phyloP scores from a whole-genome alignment of 75 land plant species.

The Larix kaempferi region DNA sequence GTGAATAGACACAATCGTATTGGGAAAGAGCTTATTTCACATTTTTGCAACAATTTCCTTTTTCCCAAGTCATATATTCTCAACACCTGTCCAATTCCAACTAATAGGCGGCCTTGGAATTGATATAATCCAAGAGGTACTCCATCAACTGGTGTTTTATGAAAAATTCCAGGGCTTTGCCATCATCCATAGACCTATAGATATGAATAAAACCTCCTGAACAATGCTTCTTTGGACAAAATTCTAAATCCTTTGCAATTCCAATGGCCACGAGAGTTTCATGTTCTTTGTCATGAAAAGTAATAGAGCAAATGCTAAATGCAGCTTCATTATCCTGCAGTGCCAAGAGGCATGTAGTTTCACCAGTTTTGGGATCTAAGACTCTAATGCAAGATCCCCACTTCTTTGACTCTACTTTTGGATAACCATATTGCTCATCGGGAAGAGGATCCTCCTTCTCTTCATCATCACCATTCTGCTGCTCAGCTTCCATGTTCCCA shows the following conservation, averaged over 20 bases:
- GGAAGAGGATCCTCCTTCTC: constrained; percentile 80
- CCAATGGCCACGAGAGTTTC: constrained; percentile 92
- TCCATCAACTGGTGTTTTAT: constrained; percentile 97
- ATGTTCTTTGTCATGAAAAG: constrained; percentile 89
- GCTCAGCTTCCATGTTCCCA: constrained; percentile 63
- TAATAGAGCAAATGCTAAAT: constrained; percentile 86
- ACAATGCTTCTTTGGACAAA: constrained; percentile 72
- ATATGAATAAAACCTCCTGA: constrained; percentile 82
- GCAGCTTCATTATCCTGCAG: constrained; percentile 99
- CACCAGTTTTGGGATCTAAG: constrained; percentile 79
- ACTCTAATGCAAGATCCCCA: constrained; percentile 98
- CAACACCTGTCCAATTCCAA: constrained; percentile 87
- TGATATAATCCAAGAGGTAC: constrained; percentile 92
- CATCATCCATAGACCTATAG: constrained; percentile 86
- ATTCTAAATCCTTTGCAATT: constrained; percentile 86
- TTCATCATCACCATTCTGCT: constrained; percentile 78
- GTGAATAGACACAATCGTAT: constrained; percentile 82
- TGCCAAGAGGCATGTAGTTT: constrained; percentile 83
- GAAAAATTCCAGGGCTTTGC: constrained; percentile 85
- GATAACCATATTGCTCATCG: constrained; percentile 99
- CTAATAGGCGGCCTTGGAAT: constrained; percentile 94
- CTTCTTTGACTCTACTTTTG: constrained; percentile 83
- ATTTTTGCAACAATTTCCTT: constrained; percentile 84
- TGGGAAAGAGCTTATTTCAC: constrained; percentile 98
- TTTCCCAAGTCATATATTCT: constrained; percentile 95